Base-by-base conservation (phyloP, 1,139 yeast genomes). In the Blastobotrys arbuscula region DNA sequence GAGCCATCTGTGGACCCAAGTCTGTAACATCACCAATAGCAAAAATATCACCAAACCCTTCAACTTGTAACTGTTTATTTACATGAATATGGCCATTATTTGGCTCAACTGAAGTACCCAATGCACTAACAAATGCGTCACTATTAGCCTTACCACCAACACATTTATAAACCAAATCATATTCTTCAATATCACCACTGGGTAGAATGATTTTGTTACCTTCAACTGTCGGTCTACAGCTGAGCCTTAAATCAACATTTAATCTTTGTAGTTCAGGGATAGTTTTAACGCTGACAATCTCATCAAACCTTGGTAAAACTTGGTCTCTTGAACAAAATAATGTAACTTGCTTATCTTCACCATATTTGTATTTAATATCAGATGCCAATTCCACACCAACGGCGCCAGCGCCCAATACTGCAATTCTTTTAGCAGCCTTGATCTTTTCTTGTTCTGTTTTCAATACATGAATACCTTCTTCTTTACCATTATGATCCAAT, bases 341-440 rank as follows among this genome's bases (percentile, higher is more conserved):
- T 9, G 42, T 44, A 12, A 54, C 57, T 15, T 51, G 42, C 48
- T 58, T 58, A 4, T 38, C 42, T 5, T 55, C 55, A 9, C 47
- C 47, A 37, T 56, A 58, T 37, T 53, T 49, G 48, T 49, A 55
- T 28, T 55, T 58, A 43, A 58, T 57, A 37, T 58, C 61, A 16
- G 57, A 55, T 12, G 61, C 60, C 33, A 58, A 53, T 42, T 58
- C 59, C 10, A 58, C 59, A 16, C 61, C 61, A 15, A 55, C 59
- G n/a, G 59, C 61, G 13, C 61, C 61, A 8, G 60, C 60, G 10
- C 61, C 61, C 16, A 56, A 48, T 19, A 58, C 51, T 18, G 61
- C 59, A 34, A 58, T 55, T 21, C 50, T 40, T 13, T 35, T 34
- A n/a, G 59, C 56, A 5, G 40, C 31, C 26, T 48, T 33, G 30